Percentiles rank a stretch among this genome's conserved stretches.
Evolutionary conservation across 495 filamentous ascomycete genomes (phyloP).

Genomic region (Talaromyces stipitatus): DNA sequence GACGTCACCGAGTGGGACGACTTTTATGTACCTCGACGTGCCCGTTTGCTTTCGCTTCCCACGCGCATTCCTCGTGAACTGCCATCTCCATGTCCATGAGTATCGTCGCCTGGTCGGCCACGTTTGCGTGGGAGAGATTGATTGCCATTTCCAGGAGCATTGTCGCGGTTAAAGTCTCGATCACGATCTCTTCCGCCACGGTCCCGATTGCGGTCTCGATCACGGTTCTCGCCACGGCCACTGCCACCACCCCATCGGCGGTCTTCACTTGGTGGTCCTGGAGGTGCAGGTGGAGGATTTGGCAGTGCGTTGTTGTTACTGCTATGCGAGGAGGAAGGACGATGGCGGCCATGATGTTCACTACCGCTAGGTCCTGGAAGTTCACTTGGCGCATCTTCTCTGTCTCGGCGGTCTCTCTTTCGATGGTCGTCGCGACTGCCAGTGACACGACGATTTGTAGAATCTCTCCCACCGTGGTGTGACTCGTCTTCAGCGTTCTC

Average conservation of each 20-base stretch:
- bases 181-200: slow-evolving; percentile 29
- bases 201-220: slow-evolving; percentile 33
- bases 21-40: slow-evolving; percentile 36
- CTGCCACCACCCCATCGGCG: slow-evolving; percentile 27
- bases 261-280: slow-evolving; percentile 19
- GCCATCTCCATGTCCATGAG: slow-evolving; percentile 15
- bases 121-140: slow-evolving; percentile 29
- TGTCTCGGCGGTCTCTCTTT: slow-evolving; percentile 29
- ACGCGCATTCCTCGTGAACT: slow-evolving; percentile 29
- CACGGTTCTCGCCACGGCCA: slow-evolving; percentile 29
- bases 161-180: slow-evolving; percentile 16
- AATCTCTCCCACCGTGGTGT: slow-evolving; percentile 21
- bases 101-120: slow-evolving; percentile 25
- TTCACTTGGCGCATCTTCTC: slow-evolving; percentile 23
- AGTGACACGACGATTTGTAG: slow-evolving; percentile 18
- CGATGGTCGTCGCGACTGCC: slow-evolving; percentile 33
- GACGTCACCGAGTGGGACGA: neutral
- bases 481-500: slow-evolving; percentile 27
- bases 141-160: slow-evolving; percentile 7
- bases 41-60: slow-evolving; percentile 37
- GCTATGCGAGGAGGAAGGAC: slow-evolving; percentile 30
- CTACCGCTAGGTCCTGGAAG: slow-evolving; percentile 11
- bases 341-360: slow-evolving; percentile 33
- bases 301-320: slow-evolving; percentile 16
- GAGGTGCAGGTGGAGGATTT: slow-evolving; percentile 17